A percentile compares a stretch with the other conserved stretches of the same genome.
phyloP scores from a whole-genome alignment of 805 yeast genomes.

The Starmerella davenportii region DNA sequence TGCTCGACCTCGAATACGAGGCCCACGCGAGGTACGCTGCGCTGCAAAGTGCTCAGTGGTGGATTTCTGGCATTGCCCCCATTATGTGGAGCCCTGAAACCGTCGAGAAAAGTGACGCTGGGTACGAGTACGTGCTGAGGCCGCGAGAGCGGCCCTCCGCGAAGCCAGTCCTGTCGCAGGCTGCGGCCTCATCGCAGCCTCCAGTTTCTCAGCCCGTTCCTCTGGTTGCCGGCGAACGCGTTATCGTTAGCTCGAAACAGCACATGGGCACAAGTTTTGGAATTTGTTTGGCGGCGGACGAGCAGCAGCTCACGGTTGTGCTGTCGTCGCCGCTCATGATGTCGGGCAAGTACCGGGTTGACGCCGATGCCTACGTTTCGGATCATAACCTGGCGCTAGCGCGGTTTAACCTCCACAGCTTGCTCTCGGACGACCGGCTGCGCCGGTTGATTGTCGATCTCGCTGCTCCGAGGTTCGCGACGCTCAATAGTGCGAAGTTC shows the following conservation, averaged over 20 bases:
- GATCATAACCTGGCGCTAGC: slow-evolving; percentile 61
- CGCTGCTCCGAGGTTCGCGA: slow-evolving; percentile 5
- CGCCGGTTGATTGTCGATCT: slow-evolving; percentile 37
- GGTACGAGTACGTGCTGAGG: background rate
- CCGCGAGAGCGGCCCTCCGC: background rate
- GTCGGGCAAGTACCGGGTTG: slow-evolving; percentile 39
- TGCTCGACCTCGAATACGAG: slow-evolving; percentile 57
- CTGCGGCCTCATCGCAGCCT: background rate
- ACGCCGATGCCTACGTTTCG: slow-evolving; percentile 65
- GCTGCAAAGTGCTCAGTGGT: slow-evolving; percentile 22
- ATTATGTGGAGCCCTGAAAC: slow-evolving; percentile 1
- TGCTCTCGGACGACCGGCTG: slow-evolving; percentile 33
- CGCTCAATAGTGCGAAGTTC: slow-evolving; percentile 3
- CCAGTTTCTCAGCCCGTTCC: background rate
- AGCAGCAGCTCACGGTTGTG: background rate
- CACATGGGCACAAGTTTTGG: slow-evolving; percentile 14
- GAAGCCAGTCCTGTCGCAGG: background rate
- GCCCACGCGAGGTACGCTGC: slow-evolving; percentile 43
- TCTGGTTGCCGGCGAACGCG: slow-evolving; percentile 1
- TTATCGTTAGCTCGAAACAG: slow-evolving; percentile 11
- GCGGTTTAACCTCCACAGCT: slow-evolving; percentile 51
- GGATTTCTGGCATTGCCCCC: slow-evolving; percentile 20
- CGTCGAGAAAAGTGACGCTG: background rate
- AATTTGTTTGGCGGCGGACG: background rate
- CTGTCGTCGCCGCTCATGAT: slow-evolving; percentile 4